phyloP scores from a whole-genome alignment of 116 monocot genomes.

The Phalaenopsis hybrid region DNA sequence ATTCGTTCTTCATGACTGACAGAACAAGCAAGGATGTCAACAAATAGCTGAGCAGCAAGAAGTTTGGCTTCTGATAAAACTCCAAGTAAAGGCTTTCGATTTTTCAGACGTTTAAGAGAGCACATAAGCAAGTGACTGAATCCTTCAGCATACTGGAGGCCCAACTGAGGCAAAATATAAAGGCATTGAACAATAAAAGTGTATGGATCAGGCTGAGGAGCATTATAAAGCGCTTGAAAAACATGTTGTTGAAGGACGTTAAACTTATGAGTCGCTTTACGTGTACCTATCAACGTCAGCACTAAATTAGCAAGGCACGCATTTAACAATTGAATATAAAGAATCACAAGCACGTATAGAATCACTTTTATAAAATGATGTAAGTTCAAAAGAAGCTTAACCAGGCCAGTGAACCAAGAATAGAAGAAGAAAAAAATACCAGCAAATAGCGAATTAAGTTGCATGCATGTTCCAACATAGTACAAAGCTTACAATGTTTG shows the following conservation, averaged over 20 bases:
- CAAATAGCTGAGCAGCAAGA: conserved; percentile 49
- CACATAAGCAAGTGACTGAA: conserved; percentile 85
- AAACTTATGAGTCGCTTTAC: conserved; percentile 81
- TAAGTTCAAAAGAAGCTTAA: neutral
- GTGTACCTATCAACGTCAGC: conserved; percentile 43
- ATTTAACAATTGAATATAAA: neutral
- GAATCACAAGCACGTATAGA: neutral
- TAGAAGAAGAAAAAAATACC: neutral
- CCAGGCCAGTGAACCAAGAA: neutral
- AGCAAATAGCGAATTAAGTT: neutral
- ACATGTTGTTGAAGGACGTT: conserved; percentile 68
- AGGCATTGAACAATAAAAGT: conserved; percentile 71
- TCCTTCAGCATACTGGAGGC: conserved; percentile 66
- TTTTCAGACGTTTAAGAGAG: conserved; percentile 53
- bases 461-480: neutral
- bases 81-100: conserved; percentile 15
- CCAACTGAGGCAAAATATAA: conserved; percentile 72
- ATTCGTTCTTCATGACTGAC: conserved; percentile 77
- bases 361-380: neutral
- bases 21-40: conserved; percentile 48
- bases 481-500: neutral
- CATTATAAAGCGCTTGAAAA: conserved; percentile 42
- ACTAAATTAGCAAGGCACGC: neutral
- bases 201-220: conserved; percentile 60
- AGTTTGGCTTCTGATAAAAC: conserved; percentile 54